These are phyloP conservation scores for Amaranthus tricolor DNA, from an alignment of 179 eudicot species.

Conservation along the genomic window DNA sequence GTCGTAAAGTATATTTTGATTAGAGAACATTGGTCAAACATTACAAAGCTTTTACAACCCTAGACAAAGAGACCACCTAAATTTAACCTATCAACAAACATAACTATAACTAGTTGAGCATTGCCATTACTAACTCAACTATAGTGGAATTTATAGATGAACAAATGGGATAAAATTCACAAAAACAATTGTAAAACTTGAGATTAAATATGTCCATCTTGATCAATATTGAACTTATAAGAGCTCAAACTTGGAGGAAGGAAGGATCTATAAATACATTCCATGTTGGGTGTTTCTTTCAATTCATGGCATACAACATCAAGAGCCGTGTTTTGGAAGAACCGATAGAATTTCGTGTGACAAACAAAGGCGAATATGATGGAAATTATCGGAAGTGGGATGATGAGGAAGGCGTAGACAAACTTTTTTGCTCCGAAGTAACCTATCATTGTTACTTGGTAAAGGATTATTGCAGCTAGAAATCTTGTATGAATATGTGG, in stretches of 20 bases:
- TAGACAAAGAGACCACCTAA: too few species aligned
- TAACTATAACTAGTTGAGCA: too few species aligned
- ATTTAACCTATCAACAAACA: too few species aligned
- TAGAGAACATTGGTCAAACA: too few species aligned
- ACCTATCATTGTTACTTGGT: slow-evolving; percentile 76
- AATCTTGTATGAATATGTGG: slow-evolving; percentile 76
- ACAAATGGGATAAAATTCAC: too few species aligned
- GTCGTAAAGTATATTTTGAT: too few species aligned
- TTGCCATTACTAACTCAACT: too few species aligned
- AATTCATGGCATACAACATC: slow-evolving; percentile 57
- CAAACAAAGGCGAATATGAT: slow-evolving; percentile 54
- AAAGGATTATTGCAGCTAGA: slow-evolving; percentile 64
- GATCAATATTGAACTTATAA: slow-evolving; percentile 53
- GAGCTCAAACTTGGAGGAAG: slow-evolving; percentile 61
- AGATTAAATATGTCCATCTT: slow-evolving; percentile 46
- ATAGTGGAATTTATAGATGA: too few species aligned
- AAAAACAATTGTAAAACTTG: slow-evolving; percentile 19
- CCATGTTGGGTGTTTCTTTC: slow-evolving; percentile 72
- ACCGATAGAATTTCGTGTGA: slow-evolving; percentile 58
- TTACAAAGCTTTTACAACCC: too few species aligned
- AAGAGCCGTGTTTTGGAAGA: slow-evolving; percentile 65
- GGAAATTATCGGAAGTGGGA: slow-evolving; percentile 60
- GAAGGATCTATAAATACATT: slow-evolving; percentile 52
- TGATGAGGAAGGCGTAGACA: slow-evolving; percentile 30
- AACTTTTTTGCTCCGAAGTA: slow-evolving; percentile 59